Conservation (phyloP, 768 basidiomycete species). For the Pleurotus platypus region DNA sequence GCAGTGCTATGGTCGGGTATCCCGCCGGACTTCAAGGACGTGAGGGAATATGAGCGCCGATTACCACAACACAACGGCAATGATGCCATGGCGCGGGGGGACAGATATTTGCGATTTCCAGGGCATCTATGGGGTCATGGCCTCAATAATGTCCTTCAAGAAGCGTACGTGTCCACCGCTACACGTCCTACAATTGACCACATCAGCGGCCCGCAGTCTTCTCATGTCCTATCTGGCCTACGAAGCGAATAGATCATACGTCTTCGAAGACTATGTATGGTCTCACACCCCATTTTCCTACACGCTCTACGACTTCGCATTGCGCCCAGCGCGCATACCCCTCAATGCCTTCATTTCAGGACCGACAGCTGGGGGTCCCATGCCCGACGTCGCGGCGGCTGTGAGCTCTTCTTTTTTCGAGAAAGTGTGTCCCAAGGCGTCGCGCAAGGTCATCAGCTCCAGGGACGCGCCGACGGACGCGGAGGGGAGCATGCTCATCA, state of each 20-base stretch:
- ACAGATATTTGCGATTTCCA: conserved; percentile 45
- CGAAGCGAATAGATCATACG: conserved; percentile 46
- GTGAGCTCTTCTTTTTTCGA: conserved; percentile 50
- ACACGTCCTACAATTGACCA: not conserved
- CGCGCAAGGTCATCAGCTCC: conserved; percentile 29
- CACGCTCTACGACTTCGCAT: conserved; percentile 49
- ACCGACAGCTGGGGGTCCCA: conserved; percentile 48
- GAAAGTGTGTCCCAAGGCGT: conserved; percentile 37
- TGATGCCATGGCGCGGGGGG: conserved; percentile 9
- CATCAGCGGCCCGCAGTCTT: conserved; percentile 26
- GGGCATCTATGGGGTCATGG: conserved; percentile 60
- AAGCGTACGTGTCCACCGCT: conserved; percentile 42
- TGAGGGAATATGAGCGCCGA: conserved; percentile 27
- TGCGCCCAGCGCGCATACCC: conserved; percentile 50
- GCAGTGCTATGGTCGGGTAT: conserved; percentile 31
- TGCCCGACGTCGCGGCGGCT: conserved; percentile 25
- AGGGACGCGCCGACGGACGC: conserved; percentile 30
- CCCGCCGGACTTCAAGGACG: conserved; percentile 34
- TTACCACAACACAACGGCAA: conserved; percentile 35
- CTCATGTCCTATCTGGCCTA: conserved; percentile 52
- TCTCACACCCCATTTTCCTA: conserved; percentile 51
- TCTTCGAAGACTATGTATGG: conserved; percentile 65
- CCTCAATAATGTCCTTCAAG: conserved; percentile 59
- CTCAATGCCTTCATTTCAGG: conserved; percentile 58
- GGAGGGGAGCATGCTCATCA: conserved; percentile 38